phyloP scores from a whole-genome alignment of 257 asterid species.

The Echites panduratus region DNA sequence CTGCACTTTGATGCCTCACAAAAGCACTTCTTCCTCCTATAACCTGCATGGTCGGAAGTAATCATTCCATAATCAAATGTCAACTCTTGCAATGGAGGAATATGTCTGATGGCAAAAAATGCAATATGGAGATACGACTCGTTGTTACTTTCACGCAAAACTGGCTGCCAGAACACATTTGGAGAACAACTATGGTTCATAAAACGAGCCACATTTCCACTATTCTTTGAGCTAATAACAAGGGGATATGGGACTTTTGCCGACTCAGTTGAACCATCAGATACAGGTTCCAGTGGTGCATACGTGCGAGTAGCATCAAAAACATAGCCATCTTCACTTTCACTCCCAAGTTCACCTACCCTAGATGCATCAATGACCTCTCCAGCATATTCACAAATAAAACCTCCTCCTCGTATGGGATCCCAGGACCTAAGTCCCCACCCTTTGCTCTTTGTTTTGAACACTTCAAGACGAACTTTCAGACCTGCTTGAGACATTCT shows the following conservation, averaged over 20 bases:
- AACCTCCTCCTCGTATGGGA: slow-evolving; percentile 77
- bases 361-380: slow-evolving; percentile 47
- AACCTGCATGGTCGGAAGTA: slow-evolving; percentile 43
- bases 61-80: slow-evolving; percentile 75
- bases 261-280: slow-evolving; percentile 32
- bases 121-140: slow-evolving; percentile 69
- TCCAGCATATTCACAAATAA: slow-evolving; percentile 90
- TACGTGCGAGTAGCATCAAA: slow-evolving; percentile 78
- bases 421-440: slow-evolving; percentile 99
- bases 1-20: slow-evolving; percentile 74
- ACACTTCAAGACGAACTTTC: slow-evolving; percentile 68
- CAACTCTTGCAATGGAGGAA: slow-evolving; percentile 95
- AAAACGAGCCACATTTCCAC: slow-evolving; percentile 87
- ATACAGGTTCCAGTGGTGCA: slow-evolving; percentile 45
- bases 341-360: slow-evolving; percentile 36
- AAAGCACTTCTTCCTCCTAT: slow-evolving; percentile 62
- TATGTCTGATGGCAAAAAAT: slow-evolving; percentile 71
- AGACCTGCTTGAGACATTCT: slow-evolving; percentile 69
- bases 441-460: slow-evolving; percentile 73
- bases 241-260: slow-evolving; percentile 61
- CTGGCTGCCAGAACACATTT: slow-evolving; percentile 75
- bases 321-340: slow-evolving; percentile 39
- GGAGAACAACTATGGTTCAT: slow-evolving; percentile 97
- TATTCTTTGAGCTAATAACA: slow-evolving; percentile 53
- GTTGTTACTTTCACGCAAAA: slow-evolving; percentile 56